A percentile compares a stretch with the other conserved stretches of the same genome.
Conservation (phyloP, 2,329 filamentous ascomycete genomes). For the Sphaceloma murrayae region DNA sequence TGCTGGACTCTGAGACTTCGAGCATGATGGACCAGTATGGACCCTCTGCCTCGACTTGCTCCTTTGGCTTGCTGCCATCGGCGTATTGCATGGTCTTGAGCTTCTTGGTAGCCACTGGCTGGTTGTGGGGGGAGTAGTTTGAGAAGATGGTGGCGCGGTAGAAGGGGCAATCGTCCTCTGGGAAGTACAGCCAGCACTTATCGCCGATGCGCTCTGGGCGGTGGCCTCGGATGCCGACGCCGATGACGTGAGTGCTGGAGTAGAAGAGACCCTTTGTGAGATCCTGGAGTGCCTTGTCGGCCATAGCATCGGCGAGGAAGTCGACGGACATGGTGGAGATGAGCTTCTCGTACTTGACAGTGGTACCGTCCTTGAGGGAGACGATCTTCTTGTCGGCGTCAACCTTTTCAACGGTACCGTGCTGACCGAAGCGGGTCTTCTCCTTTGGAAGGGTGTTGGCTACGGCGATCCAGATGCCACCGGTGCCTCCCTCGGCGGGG, state of each 20-base stretch:
- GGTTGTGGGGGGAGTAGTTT: slow-evolving; percentile 99
- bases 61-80: slow-evolving; percentile 70
- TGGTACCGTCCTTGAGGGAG: slow-evolving; percentile 72
- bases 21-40: slow-evolving; percentile 99
- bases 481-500: slow-evolving; percentile 88
- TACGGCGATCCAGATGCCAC: slow-evolving; percentile 97
- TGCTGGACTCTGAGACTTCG: slow-evolving; percentile 87
- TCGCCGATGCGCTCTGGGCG: slow-evolving; percentile 94
- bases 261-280: slow-evolving; percentile 91
- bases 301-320: slow-evolving; percentile 75
- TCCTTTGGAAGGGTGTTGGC: slow-evolving; percentile 84
- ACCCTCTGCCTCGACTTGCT: slow-evolving; percentile 65
- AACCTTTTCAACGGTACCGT: slow-evolving; percentile 75
- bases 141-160: slow-evolving; percentile 99
- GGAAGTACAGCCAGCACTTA: slow-evolving; percentile 99
- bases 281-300: slow-evolving; percentile 69
- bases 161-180: slow-evolving; percentile 96
- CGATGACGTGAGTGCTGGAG: slow-evolving; percentile 94
- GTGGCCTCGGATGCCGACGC: slow-evolving; percentile 83
- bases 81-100: slow-evolving; percentile 78
- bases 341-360: slow-evolving; percentile 82
- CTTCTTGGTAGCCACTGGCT: slow-evolving; percentile 72
- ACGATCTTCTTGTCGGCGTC: slow-evolving; percentile 79
- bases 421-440: slow-evolving; percentile 82
- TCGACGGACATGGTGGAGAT: slow-evolving; percentile 96